Evolutionary conservation across 2,329 filamentous ascomycete genomes (phyloP), one percentile per base, ranked within the genome.

Genomic region (Neobulgaria alba): DNA sequence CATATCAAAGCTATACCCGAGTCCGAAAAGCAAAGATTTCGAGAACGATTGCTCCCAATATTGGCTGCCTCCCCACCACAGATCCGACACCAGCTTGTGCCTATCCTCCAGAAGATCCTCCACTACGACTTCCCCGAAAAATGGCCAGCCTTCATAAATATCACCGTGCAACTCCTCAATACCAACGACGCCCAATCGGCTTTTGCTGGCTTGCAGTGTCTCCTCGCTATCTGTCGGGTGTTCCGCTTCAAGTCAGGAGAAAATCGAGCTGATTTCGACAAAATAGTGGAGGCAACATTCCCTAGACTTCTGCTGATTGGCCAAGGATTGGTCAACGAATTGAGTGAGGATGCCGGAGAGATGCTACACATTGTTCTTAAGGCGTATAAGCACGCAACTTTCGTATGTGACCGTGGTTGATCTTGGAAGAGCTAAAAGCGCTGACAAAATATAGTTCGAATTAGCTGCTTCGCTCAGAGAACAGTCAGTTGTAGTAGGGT

Each of bases 361-460:
- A 96, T 98, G 85, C 72, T 98, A 53, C 85, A 93, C 60, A 82
- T 93, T 43, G 86, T 93, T 41, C 75, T 98, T 58, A 98, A 98
- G 71, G 82, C 88, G 29, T 98, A 94, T 67, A 98, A 98, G 68
- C 90, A 98, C 67, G 89, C 92, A 35, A 94, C 93, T 57, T 98
- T 93, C 73, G 85, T 94, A 69, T 58, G 81, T 69, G 26, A 14
- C 40, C 48, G 48, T 41, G 57, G 39, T 38, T 33, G 37, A 32
- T 37, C 15, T 30, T 8, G 5, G 43, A 31, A 38, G 36, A 23
- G 47, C 38, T n/a, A 38, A 36, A 51, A 49, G 42, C 52, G 56
- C 66, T 66, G 41, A 59, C 47, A 42, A 42, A 48, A 36, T 32
- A 36, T 65, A 92, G 86, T 85, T 95, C 57, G 92, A 96, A 57